These are phyloP conservation scores for Hydrangea macrophylla DNA, from an alignment of 148 eudicot genomes.

Conservation along the genomic window DNA sequence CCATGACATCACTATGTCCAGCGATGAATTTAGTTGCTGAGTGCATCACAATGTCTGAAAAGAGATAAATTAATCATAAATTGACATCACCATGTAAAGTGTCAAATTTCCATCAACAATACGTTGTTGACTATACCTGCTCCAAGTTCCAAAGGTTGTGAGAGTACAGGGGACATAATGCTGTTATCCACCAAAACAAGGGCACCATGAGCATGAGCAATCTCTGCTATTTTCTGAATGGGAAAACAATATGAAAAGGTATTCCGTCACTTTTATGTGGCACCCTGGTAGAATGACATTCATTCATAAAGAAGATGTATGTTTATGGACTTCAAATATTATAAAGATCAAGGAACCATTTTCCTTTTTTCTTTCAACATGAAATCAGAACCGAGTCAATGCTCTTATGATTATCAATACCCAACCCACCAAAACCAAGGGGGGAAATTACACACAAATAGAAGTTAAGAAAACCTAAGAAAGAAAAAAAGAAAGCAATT, in stretches of 20 bases:
- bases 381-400: background rate
- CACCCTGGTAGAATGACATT: background rate
- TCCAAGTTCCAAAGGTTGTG: conserved; percentile 89
- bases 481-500: no score
- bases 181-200: conserved; percentile 96
- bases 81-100: conserved; percentile 2
- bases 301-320: no score
- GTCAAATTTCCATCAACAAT: background rate
- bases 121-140: conserved; percentile 63
- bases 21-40: conserved; percentile 96
- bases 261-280: background rate
- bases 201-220: conserved; percentile 93
- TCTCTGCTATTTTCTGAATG: conserved; percentile 76
- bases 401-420: background rate
- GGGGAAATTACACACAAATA: background rate
- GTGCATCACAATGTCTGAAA: conserved; percentile 96
- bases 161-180: conserved; percentile 95
- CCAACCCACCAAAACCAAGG: background rate
- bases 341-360: background rate
- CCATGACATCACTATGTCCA: conserved; percentile 99
- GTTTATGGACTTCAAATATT: background rate
- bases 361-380: background rate
- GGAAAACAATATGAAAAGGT: conserved; percentile 10
- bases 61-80: conserved; percentile 12
- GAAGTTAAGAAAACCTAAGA: no score